Percentiles rank a stretch among this genome's conserved stretches.
Evolutionary conservation across 148 eudicot genomes (phyloP).

Genomic region (Tetragonia tetragonoides): DNA sequence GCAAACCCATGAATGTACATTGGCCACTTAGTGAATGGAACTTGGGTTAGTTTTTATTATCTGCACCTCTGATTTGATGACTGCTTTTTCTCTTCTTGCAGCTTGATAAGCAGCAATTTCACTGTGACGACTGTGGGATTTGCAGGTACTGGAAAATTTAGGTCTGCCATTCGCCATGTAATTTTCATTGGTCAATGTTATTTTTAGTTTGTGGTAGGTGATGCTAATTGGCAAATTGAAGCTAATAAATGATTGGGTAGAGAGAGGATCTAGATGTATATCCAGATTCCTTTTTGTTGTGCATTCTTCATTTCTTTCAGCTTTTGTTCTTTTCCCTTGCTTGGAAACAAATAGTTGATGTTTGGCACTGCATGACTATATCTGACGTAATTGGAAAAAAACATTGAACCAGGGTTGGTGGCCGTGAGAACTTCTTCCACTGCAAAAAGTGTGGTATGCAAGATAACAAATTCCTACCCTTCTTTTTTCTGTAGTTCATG

Average conservation of each 20-base stretch:
- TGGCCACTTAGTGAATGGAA: background rate
- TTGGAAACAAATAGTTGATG: background rate
- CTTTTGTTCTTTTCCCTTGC: background rate
- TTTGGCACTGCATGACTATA: background rate
- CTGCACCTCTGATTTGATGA: background rate
- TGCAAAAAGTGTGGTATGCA: conserved; percentile 94
- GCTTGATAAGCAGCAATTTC: conserved; percentile 75
- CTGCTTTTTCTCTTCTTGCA: conserved; percentile 35
- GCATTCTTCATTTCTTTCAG: background rate
- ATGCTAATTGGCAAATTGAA: background rate
- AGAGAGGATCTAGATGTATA: background rate
- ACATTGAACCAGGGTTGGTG: conserved; percentile 66
- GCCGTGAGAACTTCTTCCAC: conserved; percentile 87
- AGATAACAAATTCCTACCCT: background rate
- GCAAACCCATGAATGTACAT: background rate
- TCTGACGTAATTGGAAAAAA: background rate
- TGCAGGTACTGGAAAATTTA: conserved; percentile 59
- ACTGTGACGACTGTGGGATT: conserved; percentile 95
- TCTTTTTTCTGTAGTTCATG: background rate
- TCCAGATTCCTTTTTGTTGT: conserved; percentile 1
- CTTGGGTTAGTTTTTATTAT: background rate
- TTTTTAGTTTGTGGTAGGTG: too few species aligned
- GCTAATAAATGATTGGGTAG: background rate
- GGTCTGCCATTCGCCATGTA: background rate
- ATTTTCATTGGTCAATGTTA: background rate